Base-by-base conservation (phyloP, 805 yeast genomes). In the Kockiozyma suomiensis region DNA sequence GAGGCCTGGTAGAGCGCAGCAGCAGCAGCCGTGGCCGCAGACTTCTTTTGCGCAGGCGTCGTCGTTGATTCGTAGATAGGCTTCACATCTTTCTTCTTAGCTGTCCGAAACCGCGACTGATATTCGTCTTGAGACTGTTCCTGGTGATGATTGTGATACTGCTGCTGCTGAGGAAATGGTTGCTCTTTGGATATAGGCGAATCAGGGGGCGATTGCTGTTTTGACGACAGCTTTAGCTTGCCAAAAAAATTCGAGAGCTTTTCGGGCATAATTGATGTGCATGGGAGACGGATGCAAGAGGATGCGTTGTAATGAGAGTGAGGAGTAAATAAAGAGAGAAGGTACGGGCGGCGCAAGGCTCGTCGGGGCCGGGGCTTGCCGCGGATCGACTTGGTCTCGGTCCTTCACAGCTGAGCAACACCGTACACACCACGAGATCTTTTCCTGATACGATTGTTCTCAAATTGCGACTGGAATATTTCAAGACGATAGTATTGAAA, bases 191-290 rank as follows among this genome's bases (percentile, higher is more conserved):
- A 33, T 21, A 17, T 17, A 42, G 32, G 35, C 43, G 42, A 30
- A 30, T 30, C 33, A 30, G 33, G 32, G 23, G 19, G 30, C 23
- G 42, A 40, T 37, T 47, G 42, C 47, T 30, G 38, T 38, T 30
- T 26, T 13, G 59, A 56, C 17, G 59, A 47, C 15, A 47, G 38
- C 35, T 50, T 35, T 52, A 56, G 48, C 48, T 45, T 42, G 45
- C 56, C 47, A 32, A 56, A n/a, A 15, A 56, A 45, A 25, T 26
- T 43, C 4, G 60, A 43, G 17, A 56, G 40, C 35, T 45, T 56
- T 30, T 50, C 58, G 41, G 46, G 46, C 54, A 40, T 50, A 8
- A 13, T 26, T 7, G 23, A 17, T 38, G 37, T 21, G 25, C 46
- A 40, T 26, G 37, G 13, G 38, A 33, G 26, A 19, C 5, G 30